phyloP scores from a whole-genome alignment of 108 stramenopile genomes.

The Discostella stelligeroides region DNA sequence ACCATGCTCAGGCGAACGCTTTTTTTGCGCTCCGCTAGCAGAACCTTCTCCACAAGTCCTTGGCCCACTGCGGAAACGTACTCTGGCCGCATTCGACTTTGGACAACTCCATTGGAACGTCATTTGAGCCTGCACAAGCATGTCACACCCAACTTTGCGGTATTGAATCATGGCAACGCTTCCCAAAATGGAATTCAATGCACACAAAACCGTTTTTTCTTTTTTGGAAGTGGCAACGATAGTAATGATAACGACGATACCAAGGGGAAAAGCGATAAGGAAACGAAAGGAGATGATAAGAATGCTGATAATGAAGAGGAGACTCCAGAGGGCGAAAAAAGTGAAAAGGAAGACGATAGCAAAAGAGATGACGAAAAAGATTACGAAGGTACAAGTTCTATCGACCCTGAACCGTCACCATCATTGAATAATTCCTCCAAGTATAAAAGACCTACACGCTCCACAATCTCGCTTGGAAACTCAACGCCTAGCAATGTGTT shows the following conservation, averaged over 20 bases:
- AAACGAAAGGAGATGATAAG: constrained; percentile 19
- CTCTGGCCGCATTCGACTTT: constrained; percentile 6
- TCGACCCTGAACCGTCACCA: constrained; percentile 22
- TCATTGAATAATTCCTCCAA: constrained; percentile 44
- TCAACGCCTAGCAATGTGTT: constrained; percentile 23
- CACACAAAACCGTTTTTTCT: constrained; percentile 42
- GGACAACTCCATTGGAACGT: constrained; percentile 2
- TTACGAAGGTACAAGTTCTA: constrained; percentile 1
- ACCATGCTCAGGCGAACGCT: constrained; percentile 15
- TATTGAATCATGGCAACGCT: not conserved
- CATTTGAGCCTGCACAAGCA: not conserved
- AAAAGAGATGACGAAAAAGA: constrained; percentile 19
- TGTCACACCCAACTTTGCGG: not conserved
- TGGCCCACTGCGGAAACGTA: not conserved
- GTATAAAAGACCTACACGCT: constrained; percentile 29
- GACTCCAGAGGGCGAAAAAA: constrained; percentile 20
- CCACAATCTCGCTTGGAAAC: constrained; percentile 7
- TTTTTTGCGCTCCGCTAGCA: not conserved
- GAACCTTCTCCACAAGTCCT: not conserved
- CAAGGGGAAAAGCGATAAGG: constrained; percentile 31
- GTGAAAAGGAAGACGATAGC: constrained; percentile 22
- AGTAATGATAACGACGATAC: constrained; percentile 26
- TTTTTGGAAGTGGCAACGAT: constrained; percentile 49
- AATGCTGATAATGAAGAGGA: constrained; percentile 22
- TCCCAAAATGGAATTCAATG: not conserved